Conservation (phyloP, 805 yeast genomes). For the Lipomyces japonicus region DNA sequence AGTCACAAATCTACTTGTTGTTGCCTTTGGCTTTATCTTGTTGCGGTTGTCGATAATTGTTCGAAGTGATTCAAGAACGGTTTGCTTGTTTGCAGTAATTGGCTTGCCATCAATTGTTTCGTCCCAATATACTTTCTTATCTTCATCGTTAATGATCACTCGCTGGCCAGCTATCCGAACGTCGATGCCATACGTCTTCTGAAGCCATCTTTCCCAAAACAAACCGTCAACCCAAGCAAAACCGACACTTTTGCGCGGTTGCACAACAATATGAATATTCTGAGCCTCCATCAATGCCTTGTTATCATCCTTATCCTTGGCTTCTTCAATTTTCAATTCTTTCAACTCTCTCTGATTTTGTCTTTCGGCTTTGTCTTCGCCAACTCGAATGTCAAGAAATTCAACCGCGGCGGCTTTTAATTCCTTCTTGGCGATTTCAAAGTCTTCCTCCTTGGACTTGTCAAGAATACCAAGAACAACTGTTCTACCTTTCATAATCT, state of each 20-base stretch:
- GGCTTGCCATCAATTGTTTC: slow-evolving; percentile 28
- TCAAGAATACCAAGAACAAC: slow-evolving; percentile 38
- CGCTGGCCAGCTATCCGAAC: slow-evolving; percentile 29
- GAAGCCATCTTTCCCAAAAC: slow-evolving; percentile 38
- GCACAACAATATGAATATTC: slow-evolving; percentile 32
- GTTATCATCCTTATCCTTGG: slow-evolving; percentile 35
- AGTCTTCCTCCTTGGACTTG: slow-evolving; percentile 31
- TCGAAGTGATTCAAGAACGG: slow-evolving; percentile 20
- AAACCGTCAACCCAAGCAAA: slow-evolving; percentile 40
- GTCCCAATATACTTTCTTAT: slow-evolving; percentile 36
- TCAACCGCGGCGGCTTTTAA: slow-evolving; percentile 35
- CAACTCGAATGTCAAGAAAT: slow-evolving; percentile 30
- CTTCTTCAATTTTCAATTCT: slow-evolving; percentile 36
- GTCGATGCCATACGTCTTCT: slow-evolving; percentile 33
- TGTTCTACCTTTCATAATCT: slow-evolving; percentile 32
- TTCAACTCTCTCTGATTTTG: slow-evolving; percentile 34
- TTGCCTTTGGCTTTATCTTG: slow-evolving; percentile 26
- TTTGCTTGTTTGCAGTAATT: slow-evolving; percentile 19
- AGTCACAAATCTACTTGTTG: slow-evolving; percentile 19
- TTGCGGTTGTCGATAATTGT: slow-evolving; percentile 12
- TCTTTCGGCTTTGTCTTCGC: slow-evolving; percentile 31
- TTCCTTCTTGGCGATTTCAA: slow-evolving; percentile 32
- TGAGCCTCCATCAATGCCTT: slow-evolving; percentile 35
- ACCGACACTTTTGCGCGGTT: slow-evolving; percentile 32
- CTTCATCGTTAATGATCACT: slow-evolving; percentile 34